phyloP scores from a whole-genome alignment of 805 yeast species.

The Starmerella bombicola region DNA sequence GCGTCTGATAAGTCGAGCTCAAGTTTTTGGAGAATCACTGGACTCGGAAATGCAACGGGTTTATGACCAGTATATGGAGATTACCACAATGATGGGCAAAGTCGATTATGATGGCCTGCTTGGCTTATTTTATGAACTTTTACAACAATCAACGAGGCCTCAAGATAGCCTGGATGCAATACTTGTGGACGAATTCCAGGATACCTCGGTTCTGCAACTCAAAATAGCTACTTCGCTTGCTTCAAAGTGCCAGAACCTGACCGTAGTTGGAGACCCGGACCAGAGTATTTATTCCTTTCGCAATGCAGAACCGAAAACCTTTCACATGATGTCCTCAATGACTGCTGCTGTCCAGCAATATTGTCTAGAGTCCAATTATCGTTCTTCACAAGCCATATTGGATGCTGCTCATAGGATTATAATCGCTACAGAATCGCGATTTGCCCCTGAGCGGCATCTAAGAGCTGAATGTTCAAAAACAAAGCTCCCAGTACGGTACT shows the following conservation, averaged over 20 bases:
- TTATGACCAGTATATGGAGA: constrained; percentile 46
- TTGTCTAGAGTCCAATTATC: constrained; percentile 55
- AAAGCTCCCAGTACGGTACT: constrained; percentile 28
- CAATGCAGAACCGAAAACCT: constrained; percentile 61
- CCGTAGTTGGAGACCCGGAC: constrained; percentile 94
- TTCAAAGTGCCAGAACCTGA: constrained; percentile 33
- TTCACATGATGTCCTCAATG: constrained; percentile 40
- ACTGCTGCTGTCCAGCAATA: constrained; percentile 27
- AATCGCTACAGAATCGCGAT: constrained; percentile 4
- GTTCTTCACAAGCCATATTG: constrained; percentile 63
- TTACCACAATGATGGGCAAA: constrained; percentile 32
- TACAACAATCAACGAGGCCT: constrained; percentile 31
- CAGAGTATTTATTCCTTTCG: constrained; percentile 88
- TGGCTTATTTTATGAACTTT: constrained; percentile 39
- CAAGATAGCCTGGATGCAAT: constrained; percentile 50
- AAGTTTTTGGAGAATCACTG: background rate
- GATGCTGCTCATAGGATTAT: constrained; percentile 41
- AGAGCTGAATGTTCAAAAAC: background rate
- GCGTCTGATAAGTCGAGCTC: background rate
- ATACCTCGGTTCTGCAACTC: constrained; percentile 69
- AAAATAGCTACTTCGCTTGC: constrained; percentile 48
- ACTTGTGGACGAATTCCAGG: constrained; percentile 89
- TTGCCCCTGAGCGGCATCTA: too few relatives aligned
- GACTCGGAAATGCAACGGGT: background rate
- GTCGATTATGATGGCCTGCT: constrained; percentile 81